Percentiles rank a stretch among this genome's conserved stretches.
These are phyloP conservation scores for Fusarium siculi DNA, from an alignment of 2,329 filamentous ascomycete species.

Conservation along the genomic window DNA sequence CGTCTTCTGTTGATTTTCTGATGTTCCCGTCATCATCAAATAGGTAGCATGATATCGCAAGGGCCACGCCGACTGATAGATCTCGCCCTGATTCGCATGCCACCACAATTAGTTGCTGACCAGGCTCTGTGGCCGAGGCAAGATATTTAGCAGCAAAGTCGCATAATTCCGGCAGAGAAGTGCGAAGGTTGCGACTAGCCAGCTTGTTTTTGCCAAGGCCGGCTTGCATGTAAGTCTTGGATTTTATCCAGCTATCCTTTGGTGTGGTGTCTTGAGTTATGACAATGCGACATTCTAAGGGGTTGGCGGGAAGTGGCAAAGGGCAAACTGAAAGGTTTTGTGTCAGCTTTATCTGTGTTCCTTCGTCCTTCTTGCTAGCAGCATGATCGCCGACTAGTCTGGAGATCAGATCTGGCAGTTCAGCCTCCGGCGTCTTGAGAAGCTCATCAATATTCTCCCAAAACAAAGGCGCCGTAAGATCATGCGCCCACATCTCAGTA, in stretches of 20 bases:
- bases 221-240: constrained; percentile 61
- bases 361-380: constrained; percentile 14
- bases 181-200: constrained; percentile 84
- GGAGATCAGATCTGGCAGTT: constrained; percentile 64
- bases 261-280: constrained; percentile 57
- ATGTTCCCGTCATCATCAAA: constrained; percentile 71
- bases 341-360: constrained; percentile 47
- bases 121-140: neutral
- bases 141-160: constrained; percentile 62
- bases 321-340: constrained; percentile 52
- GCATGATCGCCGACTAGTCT: constrained; percentile 52
- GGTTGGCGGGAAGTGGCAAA: constrained; percentile 41
- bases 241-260: constrained; percentile 54
- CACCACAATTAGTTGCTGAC: constrained; percentile 59
- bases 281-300: constrained; percentile 53
- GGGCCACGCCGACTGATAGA: constrained; percentile 78
- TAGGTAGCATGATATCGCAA: constrained; percentile 80
- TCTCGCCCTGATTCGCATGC: constrained; percentile 84
- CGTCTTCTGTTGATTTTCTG: constrained; percentile 37
- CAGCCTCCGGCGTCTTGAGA: constrained; percentile 71
- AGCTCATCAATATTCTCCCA: constrained; percentile 76
- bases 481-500: constrained; percentile 89
- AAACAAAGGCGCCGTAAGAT: constrained; percentile 81
- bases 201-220: constrained; percentile 77
- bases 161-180: constrained; percentile 72